Base-by-base conservation (phyloP, 2,329 filamentous ascomycete species). In the Cercospora nicotianae region DNA sequence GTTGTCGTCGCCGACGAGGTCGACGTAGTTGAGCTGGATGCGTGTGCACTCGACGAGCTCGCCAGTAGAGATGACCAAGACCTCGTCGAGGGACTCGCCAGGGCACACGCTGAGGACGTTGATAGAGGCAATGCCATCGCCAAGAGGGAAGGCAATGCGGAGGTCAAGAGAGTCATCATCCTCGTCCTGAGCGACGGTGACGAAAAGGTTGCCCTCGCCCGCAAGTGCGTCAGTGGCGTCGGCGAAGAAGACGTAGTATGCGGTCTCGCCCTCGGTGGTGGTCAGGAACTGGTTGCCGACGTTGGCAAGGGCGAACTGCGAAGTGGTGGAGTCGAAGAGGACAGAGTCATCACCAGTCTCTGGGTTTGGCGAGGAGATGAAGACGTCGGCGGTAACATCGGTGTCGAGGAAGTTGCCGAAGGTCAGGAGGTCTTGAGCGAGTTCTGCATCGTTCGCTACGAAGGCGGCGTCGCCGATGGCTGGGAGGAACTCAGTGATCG, bases 241-340 rank as follows among this genome's bases (percentile, higher is more conserved):
- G 30, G 23, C 20, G 55, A 59, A 59, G 55, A 59, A 59, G 55
- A 59, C n/a, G 30, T 31, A 36, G 55, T 59, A 59, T 31, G 55
- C 55, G 4, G 31, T 23, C 4, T 28, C n/a, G 26, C 55, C 55
- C 28, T 59, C 55, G 30, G 55, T 59, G 55, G 55, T 59, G 28
- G 55, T 59, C 18, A n/a, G 28, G 55, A 36, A 59, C 10, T n/a
- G 55, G 28, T 59, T 59, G 28, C 30, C 55, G 28, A 59, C n/a
- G 55, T 36, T 59, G 10, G 12, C 55, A 30, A 59, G 28, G 16
- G 55, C 55, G 30, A 13, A 59, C 28, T 18, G 28, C n/a, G 12
- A 2, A 6, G 28, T 33, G 16, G n/a, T 20, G 30, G 8, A 12
- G 10, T 59, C 55, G 55, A 59, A 23, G 8, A 59, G 55, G 9